phyloP scores from a whole-genome alignment of 257 asterid species.

The Solanum pennellii region DNA sequence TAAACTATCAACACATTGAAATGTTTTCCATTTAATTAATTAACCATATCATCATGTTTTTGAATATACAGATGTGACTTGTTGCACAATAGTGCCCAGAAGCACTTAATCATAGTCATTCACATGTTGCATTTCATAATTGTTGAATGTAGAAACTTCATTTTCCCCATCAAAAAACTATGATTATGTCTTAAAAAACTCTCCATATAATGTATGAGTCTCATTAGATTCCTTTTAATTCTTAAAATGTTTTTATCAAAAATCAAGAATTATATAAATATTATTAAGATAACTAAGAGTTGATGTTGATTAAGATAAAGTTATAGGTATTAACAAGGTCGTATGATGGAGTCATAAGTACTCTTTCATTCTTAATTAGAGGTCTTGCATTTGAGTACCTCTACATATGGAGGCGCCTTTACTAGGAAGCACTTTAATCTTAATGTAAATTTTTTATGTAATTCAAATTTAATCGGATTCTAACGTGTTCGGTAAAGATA shows the following conservation, averaged over 20 bases:
- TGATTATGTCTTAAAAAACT: not conserved
- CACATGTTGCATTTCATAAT: not conserved
- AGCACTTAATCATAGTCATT: not conserved
- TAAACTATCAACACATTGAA: not conserved
- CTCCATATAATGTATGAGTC: not conserved
- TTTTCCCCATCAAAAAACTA: not conserved
- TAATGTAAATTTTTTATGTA: too few relatives aligned
- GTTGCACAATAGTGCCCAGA: not conserved
- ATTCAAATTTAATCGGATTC: not conserved
- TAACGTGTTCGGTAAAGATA: not conserved
- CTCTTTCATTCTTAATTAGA: fast-evolving
- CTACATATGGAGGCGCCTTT: fast-evolving
- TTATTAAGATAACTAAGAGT: not conserved
- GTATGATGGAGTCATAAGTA: not conserved
- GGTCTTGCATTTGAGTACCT: too few relatives aligned
- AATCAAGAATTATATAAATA: not conserved
- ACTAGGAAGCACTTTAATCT: too few relatives aligned
- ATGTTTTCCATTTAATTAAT: not conserved
- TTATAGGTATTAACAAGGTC: not conserved
- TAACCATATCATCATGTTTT: not conserved
- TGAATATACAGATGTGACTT: not conserved
- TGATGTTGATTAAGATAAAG: not conserved
- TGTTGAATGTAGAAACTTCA: not conserved
- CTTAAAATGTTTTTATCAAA: not conserved
- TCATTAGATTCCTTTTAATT: not conserved